phyloP scores from a whole-genome alignment of 805 yeast species.

The Candida boidinii region DNA sequence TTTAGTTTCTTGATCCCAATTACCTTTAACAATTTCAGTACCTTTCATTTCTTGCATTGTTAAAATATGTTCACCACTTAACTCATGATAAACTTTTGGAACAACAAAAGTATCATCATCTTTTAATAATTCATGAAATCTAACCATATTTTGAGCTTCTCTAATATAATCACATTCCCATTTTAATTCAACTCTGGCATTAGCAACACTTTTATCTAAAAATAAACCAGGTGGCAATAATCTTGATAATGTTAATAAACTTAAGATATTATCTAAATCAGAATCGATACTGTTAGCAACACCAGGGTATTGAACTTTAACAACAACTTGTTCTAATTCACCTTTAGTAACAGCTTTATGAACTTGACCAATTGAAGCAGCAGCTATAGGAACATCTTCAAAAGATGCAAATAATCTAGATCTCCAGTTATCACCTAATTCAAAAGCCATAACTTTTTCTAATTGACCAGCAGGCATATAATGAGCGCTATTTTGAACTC shows the following conservation, averaged over 20 bases:
- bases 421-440: conserved; percentile 79
- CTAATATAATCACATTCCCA: conserved; percentile 97
- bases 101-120: conserved; percentile 63
- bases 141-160: conserved; percentile 70
- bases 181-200: conserved; percentile 85
- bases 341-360: conserved; percentile 65
- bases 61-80: conserved; percentile 74
- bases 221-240: conserved; percentile 87
- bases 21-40: conserved; percentile 66
- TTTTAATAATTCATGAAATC: conserved; percentile 54
- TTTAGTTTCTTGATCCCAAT: conserved; percentile 64
- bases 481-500: conserved; percentile 91
- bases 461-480: conserved; percentile 94
- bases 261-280: conserved; percentile 76
- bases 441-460: conserved; percentile 60
- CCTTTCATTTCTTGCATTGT: conserved; percentile 91
- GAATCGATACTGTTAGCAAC: conserved; percentile 91
- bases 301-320: conserved; percentile 96
- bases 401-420: conserved; percentile 55
- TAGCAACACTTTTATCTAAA: conserved; percentile 84
- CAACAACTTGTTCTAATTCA: conserved; percentile 71
- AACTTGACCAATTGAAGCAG: conserved; percentile 97
- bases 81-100: conserved; percentile 70
- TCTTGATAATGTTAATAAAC: conserved; percentile 79
- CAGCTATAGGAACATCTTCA: conserved; percentile 88